Base-by-base conservation (phyloP, 176 grass and related monocot species). In the Themeda triandra region DNA sequence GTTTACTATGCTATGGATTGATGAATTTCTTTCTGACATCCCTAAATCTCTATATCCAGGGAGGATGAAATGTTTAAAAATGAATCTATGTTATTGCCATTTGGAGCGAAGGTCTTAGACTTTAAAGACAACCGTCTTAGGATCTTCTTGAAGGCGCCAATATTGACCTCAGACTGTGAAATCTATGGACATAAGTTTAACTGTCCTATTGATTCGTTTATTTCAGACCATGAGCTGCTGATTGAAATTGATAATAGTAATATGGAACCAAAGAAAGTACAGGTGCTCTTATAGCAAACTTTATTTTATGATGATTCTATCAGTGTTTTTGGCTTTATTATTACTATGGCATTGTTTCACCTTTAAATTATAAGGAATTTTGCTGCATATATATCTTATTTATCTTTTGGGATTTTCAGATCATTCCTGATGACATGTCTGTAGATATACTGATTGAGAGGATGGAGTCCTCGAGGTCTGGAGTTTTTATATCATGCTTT, bases 181-280 rank as follows among this genome's bases (percentile, higher is more conserved):
- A 18, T 89, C 85, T 73, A 92, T 74, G 89, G 86, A 73, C 91
- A 90, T 41, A 89, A 87, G 17, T 45, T 90, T 80, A 86, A 94
- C 89, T 92, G 46, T 45, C 18, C 51, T 54, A 53, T 91, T 63
- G 89, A 93, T 80, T 79, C 87, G 53, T 83, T 53, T 90, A 77
- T 88, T 73, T 74, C 83, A 41, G 91, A 98, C 31, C 96, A 95
- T 66, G 96, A 98, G 78, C 81, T 98, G 76, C 82, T 87, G 17
- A 83, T 98, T 89, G 93, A 98, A 89, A 32, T 95, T 77, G 75
- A 67, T 37, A 91, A 92, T 77, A 81, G 44, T 77, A 98, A 18
- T 53, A 92, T 83, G 85, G 91, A 98, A 75, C 58, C 87, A 71
- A 93, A 93, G 86, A 93, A 86, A 59, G 79, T 94, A 40, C 77